A percentile compares a stretch with the other conserved stretches of the same genome.
Evolutionary conservation across 2,329 filamentous ascomycete species (phyloP).

Genomic region (Pseudohalonectria lignicola): DNA sequence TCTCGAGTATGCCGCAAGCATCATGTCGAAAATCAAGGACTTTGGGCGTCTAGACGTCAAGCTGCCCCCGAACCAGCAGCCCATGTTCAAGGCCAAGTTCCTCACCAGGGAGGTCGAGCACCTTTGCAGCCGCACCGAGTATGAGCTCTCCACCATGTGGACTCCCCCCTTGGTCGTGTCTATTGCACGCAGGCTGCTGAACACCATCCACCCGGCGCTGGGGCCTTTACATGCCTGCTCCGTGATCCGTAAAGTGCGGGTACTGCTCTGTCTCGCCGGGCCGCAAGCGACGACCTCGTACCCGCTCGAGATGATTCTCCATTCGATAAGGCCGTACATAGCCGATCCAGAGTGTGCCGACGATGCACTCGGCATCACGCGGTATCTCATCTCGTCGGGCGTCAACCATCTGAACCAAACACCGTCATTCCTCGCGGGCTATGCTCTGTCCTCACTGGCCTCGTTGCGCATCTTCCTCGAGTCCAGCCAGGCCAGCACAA

Average conservation of each 20-base stretch:
- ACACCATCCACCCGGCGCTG: slow-evolving; percentile 70
- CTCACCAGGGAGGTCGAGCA: slow-evolving; percentile 66
- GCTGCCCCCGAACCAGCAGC: slow-evolving; percentile 73
- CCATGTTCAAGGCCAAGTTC: slow-evolving; percentile 70
- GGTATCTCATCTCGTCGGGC: slow-evolving; percentile 69
- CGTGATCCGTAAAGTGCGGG: slow-evolving; percentile 73
- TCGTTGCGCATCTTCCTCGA: slow-evolving; percentile 68
- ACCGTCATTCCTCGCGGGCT: slow-evolving; percentile 71
- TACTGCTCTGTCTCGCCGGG: slow-evolving; percentile 71
- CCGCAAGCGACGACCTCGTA: slow-evolving; percentile 64
- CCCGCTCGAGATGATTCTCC: slow-evolving; percentile 80
- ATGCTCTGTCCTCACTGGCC: slow-evolving; percentile 67
- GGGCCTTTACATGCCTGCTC: slow-evolving; percentile 82
- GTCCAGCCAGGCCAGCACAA: slow-evolving; percentile 66
- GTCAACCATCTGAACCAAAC: slow-evolving; percentile 48
- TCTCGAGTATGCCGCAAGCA: slow-evolving; percentile 49
- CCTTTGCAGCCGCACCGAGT: slow-evolving; percentile 62
- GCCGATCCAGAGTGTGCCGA: slow-evolving; percentile 80
- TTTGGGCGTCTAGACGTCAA: slow-evolving; percentile 54
- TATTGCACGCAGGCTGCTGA: slow-evolving; percentile 66
- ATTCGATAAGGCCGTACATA: slow-evolving; percentile 67
- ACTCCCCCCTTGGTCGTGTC: slow-evolving; percentile 63
- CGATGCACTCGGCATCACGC: slow-evolving; percentile 76
- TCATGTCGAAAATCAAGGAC: slow-evolving; percentile 57
- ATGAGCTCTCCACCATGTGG: slow-evolving; percentile 58